Base-by-base conservation (phyloP, 2,329 filamentous ascomycete species). In the Aspergillus viridinutans region DNA sequence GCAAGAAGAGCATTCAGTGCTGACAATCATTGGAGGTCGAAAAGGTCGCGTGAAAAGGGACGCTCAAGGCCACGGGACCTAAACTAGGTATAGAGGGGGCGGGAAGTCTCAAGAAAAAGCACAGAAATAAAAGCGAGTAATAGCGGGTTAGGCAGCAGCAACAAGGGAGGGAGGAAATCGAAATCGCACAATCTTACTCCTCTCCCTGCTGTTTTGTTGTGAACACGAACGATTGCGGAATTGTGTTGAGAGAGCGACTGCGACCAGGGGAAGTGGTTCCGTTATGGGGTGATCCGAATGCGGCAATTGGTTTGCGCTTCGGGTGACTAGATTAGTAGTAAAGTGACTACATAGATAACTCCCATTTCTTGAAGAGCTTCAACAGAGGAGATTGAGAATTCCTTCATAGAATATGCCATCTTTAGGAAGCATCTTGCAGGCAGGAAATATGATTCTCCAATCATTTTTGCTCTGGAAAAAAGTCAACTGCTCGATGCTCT, bases 281-380 rank as follows among this genome's bases (percentile, higher is more conserved):
- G 58, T 38, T 58, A 43, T 54, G 48, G 53, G 42, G 53, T 59
- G 50, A 47, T 20, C 61, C 61, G 61, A 58, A 64, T 60, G 55
- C 60, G 61, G 61, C 58, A 54, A 50, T 51, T 56, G 42, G n/a
- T n/a, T 42, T 49, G 58, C 61, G 56, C 58, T 55, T 57, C 43
- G 50, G 50, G 52, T 42, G 54, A 45, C n/a, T n/a, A n/a, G n/a
- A n/a, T n/a, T n/a, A n/a, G n/a, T n/a, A 29, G 9, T 29, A 29
- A 29, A 10, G 9, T 29, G 10, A 12, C 4, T 32, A 28, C 28
- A 28, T 28, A 28, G 9, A 7, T 28, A 23, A 23, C 28, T 10
- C 28, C 9, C 8, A 28, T 9, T 9, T 7, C 28, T 9, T 9
- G 28, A 32, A 12, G 1, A 32, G 29, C 29, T 32, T 32, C 10